A percentile compares a stretch with the other conserved stretches of the same genome.
Conservation (phyloP, 257 asterid species). For the Solanum okadae region DNA sequence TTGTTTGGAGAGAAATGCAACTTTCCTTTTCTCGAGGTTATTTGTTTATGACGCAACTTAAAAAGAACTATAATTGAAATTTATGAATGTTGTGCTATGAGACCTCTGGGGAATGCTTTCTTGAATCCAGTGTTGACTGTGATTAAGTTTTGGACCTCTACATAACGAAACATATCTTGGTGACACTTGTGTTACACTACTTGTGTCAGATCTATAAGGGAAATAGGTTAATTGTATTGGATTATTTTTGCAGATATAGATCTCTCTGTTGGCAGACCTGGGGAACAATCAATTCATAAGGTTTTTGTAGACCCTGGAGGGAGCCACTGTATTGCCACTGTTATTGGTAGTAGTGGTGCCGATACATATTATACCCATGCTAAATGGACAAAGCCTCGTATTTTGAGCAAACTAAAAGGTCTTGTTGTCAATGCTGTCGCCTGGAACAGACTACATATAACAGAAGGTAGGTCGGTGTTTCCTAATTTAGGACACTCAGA, state of each 20-base stretch:
- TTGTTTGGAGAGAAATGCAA: background rate
- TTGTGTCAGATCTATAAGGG: background rate
- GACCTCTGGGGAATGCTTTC: background rate
- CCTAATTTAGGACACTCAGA: background rate
- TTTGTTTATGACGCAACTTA: background rate
- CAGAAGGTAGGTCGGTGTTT: conserved; percentile 47
- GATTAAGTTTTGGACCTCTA: background rate
- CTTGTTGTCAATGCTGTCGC: conserved; percentile 74
- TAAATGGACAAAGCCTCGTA: conserved; percentile 90
- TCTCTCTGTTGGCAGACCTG: conserved; percentile 82
- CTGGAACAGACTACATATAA: conserved; percentile 84
- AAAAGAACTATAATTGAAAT: background rate
- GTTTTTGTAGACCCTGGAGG: conserved; percentile 97
- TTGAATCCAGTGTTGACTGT: background rate
- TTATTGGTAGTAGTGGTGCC: conserved; percentile 82
- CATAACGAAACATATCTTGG: background rate
- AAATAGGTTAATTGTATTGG: background rate
- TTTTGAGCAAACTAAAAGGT: conserved; percentile 69
- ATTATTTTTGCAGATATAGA: conserved; percentile 56
- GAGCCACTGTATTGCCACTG: conserved; percentile 85
- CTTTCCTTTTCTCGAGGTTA: background rate
- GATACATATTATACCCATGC: conserved; percentile 88
- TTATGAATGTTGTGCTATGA: background rate
- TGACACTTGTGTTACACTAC: background rate
- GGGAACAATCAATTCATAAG: conserved; percentile 83